Percentiles rank a stretch among this genome's conserved stretches.
Conservation (phyloP, 2,329 filamentous ascomycete species). For the Cladosporium phlei region DNA sequence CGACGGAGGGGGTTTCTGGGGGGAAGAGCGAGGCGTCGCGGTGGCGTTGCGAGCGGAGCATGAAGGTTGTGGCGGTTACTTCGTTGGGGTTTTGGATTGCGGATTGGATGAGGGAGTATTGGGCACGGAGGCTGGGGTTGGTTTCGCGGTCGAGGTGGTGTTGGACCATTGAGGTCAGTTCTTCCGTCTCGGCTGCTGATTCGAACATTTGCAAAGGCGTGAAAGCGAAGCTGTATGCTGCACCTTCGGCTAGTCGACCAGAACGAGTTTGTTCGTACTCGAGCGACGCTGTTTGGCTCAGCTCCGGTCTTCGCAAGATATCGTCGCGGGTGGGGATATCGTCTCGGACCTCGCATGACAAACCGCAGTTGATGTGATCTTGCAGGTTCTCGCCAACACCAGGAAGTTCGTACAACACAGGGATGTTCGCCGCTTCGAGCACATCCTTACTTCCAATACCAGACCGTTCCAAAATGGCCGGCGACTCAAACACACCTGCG, state of each 20-base stretch:
- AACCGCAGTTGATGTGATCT: conserved; percentile 21
- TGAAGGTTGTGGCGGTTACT: conserved; percentile 21
- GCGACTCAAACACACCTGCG: conserved; percentile 55
- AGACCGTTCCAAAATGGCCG: conserved; percentile 55
- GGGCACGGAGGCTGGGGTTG: conserved; percentile 13
- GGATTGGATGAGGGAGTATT: conserved; percentile 17
- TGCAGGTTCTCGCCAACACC: conserved; percentile 28
- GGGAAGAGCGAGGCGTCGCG: conserved; percentile 14
- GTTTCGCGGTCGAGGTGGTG: conserved; percentile 13
- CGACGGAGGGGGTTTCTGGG: neutral
- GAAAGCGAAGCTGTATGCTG: conserved; percentile 18
- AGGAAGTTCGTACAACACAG: conserved; percentile 17
- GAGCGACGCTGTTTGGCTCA: too few species aligned
- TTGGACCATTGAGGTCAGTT: conserved; percentile 17
- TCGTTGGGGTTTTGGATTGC: conserved; percentile 17
- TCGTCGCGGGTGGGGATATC: conserved; percentile 13
- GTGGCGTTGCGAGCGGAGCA: too few species aligned
- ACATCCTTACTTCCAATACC: conserved; percentile 41
- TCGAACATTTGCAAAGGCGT: conserved; percentile 20
- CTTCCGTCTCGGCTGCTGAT: conserved; percentile 18
- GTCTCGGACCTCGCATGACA: conserved; percentile 22
- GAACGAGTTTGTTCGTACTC: conserved; percentile 17
- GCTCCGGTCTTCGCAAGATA: conserved; percentile 9
- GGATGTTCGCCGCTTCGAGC: conserved; percentile 16
- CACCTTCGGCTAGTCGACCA: conserved; percentile 18